Conservation (phyloP, 495 filamentous ascomycete species). For the Aspergillus kassunensis region DNA sequence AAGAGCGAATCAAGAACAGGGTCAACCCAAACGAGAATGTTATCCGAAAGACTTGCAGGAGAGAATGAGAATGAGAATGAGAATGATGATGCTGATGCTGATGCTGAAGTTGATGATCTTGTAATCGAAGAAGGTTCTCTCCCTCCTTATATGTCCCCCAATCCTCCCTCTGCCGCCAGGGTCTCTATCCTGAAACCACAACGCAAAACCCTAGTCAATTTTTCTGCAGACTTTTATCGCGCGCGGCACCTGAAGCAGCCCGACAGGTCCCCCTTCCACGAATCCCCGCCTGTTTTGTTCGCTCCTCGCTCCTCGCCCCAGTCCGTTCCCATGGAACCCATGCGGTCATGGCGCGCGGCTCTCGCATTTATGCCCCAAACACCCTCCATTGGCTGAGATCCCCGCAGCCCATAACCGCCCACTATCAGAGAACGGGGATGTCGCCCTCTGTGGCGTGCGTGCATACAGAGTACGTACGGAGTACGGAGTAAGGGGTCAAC, state of each 20-base stretch:
- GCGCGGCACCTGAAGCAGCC: slow-evolving; percentile 5
- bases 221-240: slow-evolving; percentile 5
- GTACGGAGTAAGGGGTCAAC: no score
- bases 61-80: neutral
- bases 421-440: no score
- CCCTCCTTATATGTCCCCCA: neutral
- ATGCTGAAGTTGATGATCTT: no score
- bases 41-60: neutral
- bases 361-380: no score
- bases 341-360: neutral
- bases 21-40: neutral
- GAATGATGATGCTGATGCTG: neutral
- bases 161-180: neutral
- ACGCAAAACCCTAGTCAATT: neutral
- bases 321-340: neutral
- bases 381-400: neutral
- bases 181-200: slow-evolving; percentile 2
- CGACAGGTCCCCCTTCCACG: neutral
- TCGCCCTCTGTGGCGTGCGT: no score
- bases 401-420: neutral
- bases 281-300: slow-evolving; percentile 1
- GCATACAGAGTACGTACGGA: no score
- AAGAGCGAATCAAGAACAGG: neutral
- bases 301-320: no score
- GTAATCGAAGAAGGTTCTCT: neutral